Base-by-base conservation (phyloP, 176 grass and related monocot species). In the Metroxylon sagu region DNA sequence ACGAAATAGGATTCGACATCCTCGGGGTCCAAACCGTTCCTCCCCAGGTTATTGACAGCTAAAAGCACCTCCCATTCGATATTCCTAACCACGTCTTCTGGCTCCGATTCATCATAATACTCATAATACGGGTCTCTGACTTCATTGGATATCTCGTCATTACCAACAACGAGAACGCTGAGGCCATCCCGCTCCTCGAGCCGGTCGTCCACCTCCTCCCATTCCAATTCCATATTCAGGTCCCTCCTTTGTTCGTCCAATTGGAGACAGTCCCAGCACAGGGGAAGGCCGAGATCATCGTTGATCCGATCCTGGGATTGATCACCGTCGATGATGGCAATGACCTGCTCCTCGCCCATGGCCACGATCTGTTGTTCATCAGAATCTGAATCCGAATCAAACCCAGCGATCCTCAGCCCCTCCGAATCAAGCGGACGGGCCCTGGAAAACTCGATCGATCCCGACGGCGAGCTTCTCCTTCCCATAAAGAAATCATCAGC, bases 31-130 rank as follows among this genome's bases (percentile, higher is more conserved):
- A 49, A 56, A 21, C 71, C 52, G 57, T 66, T 43, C 19, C 77
- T 63, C 4, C 59, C 87, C 25, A 83, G 61, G 64, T 56, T 88
- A 57, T 89, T 85, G 43, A 81, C 70, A 8, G 84, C 84, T 43
- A 92, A 39, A 60, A 92, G 85, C 64, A 92, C 76, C 78, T 98
- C 93, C 84, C 76, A 88, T 61, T 83, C 81, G 18, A 91, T 72
- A 72, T 83, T 68, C 52, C 70, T 57, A 56, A 75, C 49, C 2
- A 16, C 48, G 15, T 53, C 64, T 25, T 64, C 70, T 3, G 55
- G 59, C 0, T 55, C 60, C 1, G 28, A 35, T 5, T 52, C 48
- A 5, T n/a, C 73, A 0, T 15, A 17, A 6, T 29, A 78, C 23
- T 73, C 83, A 10, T 60, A 29, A 8, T 76, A 65, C 3, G 61